Conservation (phyloP, 73 alveolate species). For the Paramecium biaurelia region DNA sequence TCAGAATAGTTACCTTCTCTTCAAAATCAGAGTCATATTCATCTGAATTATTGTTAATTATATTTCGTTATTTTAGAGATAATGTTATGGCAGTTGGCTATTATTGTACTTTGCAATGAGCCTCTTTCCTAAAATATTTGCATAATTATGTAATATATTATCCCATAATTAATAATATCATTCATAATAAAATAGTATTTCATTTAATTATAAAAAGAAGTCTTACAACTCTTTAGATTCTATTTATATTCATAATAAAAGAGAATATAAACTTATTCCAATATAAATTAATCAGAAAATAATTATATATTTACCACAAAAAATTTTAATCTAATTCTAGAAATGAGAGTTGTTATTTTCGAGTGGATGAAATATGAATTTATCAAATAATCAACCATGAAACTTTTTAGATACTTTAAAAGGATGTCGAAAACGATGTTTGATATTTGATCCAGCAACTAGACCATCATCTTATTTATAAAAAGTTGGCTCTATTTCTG, state of each 20-base stretch:
- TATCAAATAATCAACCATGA: conserved; percentile 36
- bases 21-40: background rate
- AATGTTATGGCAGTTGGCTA: background rate
- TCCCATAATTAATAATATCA: conserved; percentile 5
- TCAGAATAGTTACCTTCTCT: background rate
- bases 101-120: background rate
- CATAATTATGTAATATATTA: conserved; percentile 7
- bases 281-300: no score
- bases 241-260: background rate
- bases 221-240: background rate
- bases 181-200: background rate
- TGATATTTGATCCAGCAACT: conserved; percentile 21
- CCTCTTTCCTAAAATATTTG: background rate
- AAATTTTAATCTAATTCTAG: background rate
- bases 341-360: background rate
- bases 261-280: background rate
- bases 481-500: conserved; percentile 20
- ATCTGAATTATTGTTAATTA: background rate
- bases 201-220: background rate
- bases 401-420: conserved; percentile 20
- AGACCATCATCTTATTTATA: conserved; percentile 40
- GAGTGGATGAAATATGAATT: background rate
- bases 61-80: background rate
- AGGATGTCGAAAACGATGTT: conserved; percentile 16
- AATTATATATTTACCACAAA: background rate